Evolutionary conservation across 2,329 filamentous ascomycete species (phyloP), one percentile per base, ranked within the genome.

Genomic region (Clarireedia hainanense): DNA sequence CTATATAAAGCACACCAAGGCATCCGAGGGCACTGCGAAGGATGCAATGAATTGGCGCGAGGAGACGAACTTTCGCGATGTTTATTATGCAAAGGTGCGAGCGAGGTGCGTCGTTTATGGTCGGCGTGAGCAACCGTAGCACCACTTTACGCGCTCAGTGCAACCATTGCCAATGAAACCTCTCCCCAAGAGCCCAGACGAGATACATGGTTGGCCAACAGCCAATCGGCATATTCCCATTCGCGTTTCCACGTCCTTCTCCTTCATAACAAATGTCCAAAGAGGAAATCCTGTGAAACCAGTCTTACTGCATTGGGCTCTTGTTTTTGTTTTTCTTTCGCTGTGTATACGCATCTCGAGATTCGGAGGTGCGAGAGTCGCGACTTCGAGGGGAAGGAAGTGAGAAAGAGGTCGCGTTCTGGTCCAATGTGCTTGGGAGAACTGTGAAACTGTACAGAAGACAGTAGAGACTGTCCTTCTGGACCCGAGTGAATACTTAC

Each of bases 131-230:
- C 14, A 23, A 12, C 39, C 15, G 39, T 20, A 43, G 50, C 55
- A 59, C 47, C 59, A 52, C 57, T 63, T 74, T 71, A 57, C 74
- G 63, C 65, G 64, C 62, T 60, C 59, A 27, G 36, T 26, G 39
- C 48, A 46, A 24, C 34, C 48, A 37, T 15, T n/a, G 30, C 65
- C 64, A 65, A 65, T 64, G 30, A 53, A 45, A 39, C 15, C 5
- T 24, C 6, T 59, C 63, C 61, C 55, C 60, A 59, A 60, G 27
- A n/a, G 23, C 45, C 36, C n/a, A 24, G 24, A 43, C 24, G 39
- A 42, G 39, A 42, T 42, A 10, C 15, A 14, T 42, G 17, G 14
- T 49, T 14, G 34, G 20, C 36, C 17, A 27, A 6, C 17, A 42
- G 10, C 65, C 63, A 67, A 50, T 67, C 64, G 59, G 61, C 61